phyloP scores from a whole-genome alignment of 768 basidiomycete species.

The Termitomyces sp. region DNA sequence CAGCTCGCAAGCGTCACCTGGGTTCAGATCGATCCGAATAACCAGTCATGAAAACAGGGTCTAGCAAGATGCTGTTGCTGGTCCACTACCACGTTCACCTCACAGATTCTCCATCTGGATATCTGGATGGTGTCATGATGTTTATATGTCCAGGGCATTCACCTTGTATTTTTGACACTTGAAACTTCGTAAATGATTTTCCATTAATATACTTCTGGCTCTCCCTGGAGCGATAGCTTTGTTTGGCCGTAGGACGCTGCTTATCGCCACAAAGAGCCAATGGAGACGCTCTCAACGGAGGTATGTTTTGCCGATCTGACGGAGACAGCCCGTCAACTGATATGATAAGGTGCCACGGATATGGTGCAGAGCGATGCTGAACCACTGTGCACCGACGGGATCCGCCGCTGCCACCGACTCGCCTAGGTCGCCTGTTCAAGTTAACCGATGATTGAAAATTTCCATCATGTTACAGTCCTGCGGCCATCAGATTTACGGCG shows the following conservation, averaged over 20 bases:
- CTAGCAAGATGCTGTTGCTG: too few relatives aligned
- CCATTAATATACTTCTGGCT: neutral
- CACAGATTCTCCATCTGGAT: neutral
- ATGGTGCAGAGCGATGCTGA: too few relatives aligned
- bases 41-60: neutral
- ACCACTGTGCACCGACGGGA: neutral
- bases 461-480: neutral
- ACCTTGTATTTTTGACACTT: neutral
- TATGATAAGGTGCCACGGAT: neutral
- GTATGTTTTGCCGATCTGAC: neutral
- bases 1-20: neutral
- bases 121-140: neutral
- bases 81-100: neutral
- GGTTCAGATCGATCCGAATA: neutral
- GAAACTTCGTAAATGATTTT: neutral
- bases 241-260: neutral
- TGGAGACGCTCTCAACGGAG: too few relatives aligned
- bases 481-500: too few relatives aligned
- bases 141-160: neutral
- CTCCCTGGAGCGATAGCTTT: neutral
- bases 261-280: neutral
- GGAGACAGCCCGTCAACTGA: neutral
- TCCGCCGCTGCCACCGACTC: neutral
- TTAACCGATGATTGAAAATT: neutral
- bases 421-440: neutral